Evolutionary conservation across 192 early-diverging fungal genomes (phyloP).

Genomic region (Funneliformis mosseae): DNA sequence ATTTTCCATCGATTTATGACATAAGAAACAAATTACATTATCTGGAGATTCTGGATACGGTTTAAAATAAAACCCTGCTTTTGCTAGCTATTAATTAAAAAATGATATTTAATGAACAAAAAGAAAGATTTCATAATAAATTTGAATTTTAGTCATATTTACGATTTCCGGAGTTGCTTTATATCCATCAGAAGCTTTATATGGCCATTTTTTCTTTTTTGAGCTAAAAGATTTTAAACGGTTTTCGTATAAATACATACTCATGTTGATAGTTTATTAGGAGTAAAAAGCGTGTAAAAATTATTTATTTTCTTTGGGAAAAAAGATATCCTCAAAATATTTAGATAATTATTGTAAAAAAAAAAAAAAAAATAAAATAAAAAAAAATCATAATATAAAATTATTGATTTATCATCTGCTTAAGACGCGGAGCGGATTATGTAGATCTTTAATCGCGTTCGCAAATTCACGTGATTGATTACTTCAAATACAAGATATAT

Average conservation of each 20-base stretch:
- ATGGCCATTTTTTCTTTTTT: constrained; percentile 20
- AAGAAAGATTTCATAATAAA: not conserved
- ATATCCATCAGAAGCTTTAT: not conserved
- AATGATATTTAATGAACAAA: not conserved
- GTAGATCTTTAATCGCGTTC: no score
- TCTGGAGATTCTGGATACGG: constrained; percentile 31
- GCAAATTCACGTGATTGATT: no score
- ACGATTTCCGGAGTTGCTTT: constrained; percentile 31
- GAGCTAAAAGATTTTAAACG: constrained; percentile 4
- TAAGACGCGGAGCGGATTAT: no score
- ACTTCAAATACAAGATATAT: no score
- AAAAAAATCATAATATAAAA: no score
- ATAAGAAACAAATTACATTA: constrained; percentile 46
- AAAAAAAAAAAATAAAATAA: no score
- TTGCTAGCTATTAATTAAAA: constrained; percentile 33
- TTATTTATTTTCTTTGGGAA: not conserved
- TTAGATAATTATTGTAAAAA: no score
- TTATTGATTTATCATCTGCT: no score
- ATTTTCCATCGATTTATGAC: constrained; percentile 39
- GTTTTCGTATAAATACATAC: constrained; percentile 13
- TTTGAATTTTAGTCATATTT: not conserved
- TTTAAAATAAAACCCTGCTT: constrained; percentile 43
- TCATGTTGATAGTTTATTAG: not conserved
- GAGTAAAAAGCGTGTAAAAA: not conserved
- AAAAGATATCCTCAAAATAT: no score